Evolutionary conservation across 202 grass and related monocot species (phyloP).

Genomic region (Brachypodium distachyon): DNA sequence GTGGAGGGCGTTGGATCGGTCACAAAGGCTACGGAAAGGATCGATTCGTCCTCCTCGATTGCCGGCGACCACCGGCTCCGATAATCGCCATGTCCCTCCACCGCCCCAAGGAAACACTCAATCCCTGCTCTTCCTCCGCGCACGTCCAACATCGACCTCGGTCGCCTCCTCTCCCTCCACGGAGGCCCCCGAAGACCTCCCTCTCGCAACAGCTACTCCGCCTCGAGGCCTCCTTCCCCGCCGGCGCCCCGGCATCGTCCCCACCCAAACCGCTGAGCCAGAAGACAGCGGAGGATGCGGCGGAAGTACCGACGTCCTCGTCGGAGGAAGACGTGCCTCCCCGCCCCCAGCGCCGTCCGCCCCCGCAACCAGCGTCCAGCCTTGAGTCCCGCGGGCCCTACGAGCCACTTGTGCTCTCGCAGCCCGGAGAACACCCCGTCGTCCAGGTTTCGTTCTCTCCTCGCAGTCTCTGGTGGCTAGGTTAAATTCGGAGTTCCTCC

Average conservation of each 20-base stretch:
- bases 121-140: conserved; percentile 28
- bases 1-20: no score
- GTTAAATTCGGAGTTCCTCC: neutral
- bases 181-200: conserved; percentile 74
- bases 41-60: no score
- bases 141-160: neutral
- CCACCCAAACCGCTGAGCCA: neutral
- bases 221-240: conserved; percentile 31
- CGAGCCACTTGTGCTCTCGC: conserved; percentile 72
- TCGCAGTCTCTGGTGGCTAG: neutral
- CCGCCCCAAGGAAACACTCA: conserved; percentile 63
- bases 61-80: neutral
- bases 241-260: neutral
- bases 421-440: conserved; percentile 35
- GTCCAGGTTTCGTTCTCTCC: conserved; percentile 33
- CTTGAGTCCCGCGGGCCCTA: conserved; percentile 49
- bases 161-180: conserved; percentile 15
- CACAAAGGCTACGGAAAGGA: no score
- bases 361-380: conserved; percentile 16
- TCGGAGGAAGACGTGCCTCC: neutral
- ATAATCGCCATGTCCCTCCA: conserved; percentile 53
- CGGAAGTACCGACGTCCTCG: neutral
- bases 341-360: conserved; percentile 12
- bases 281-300: conserved; percentile 18
- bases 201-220: conserved; percentile 79